Conservation (phyloP, 768 basidiomycete genomes). For the Suillus subluteus region DNA sequence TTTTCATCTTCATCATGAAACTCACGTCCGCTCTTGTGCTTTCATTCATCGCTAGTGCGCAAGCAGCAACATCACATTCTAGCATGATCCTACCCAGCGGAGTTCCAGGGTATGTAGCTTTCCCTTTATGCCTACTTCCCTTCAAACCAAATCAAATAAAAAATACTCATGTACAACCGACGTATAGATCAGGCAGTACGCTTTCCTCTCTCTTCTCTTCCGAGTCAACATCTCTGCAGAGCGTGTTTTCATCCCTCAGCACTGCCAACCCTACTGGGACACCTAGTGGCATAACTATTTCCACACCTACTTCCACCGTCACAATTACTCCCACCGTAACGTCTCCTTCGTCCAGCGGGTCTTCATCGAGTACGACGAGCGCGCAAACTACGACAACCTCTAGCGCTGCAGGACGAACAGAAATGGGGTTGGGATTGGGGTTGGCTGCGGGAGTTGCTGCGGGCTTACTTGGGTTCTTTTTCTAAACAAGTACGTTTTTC, state of each 20-base stretch:
- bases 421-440: background rate
- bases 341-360: background rate
- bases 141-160: too few relatives aligned
- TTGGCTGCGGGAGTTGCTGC: constrained; percentile 7
- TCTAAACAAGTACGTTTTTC: background rate
- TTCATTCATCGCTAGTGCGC: too few relatives aligned
- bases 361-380: background rate
- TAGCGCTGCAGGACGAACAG: constrained; percentile 14
- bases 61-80: too few relatives aligned
- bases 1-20: too few relatives aligned
- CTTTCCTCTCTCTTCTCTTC: constrained; percentile 30
- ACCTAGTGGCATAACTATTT: too few relatives aligned
- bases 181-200: too few relatives aligned
- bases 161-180: too few relatives aligned
- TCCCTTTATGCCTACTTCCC: too few relatives aligned
- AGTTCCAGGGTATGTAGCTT: too few relatives aligned
- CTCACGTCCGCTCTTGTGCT: too few relatives aligned
- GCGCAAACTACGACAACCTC: constrained; percentile 7
- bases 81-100: too few relatives aligned
- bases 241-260: constrained; percentile 3
- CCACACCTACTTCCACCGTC: background rate
- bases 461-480: constrained; percentile 13
- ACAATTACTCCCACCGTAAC: background rate
- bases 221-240: constrained; percentile 22
- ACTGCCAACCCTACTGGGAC: too few relatives aligned